A percentile compares a stretch with the other conserved stretches of the same genome.
These are phyloP conservation scores for Ophioceras dolichostomum DNA, from an alignment of 2,329 filamentous ascomycete genomes.

Conservation along the genomic window DNA sequence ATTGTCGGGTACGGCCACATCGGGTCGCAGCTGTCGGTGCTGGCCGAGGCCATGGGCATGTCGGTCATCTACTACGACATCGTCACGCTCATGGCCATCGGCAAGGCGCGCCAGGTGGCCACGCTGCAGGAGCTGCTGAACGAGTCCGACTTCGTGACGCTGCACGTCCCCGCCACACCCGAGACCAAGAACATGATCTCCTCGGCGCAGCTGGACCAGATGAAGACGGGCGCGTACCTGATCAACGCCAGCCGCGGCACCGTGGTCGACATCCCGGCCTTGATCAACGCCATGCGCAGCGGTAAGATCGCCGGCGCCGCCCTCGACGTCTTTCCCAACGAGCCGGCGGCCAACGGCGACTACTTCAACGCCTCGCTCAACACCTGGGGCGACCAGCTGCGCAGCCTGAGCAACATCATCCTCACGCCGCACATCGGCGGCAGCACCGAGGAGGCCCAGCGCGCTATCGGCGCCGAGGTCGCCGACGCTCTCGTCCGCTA, in stretches of 20 bases:
- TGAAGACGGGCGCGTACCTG: conserved; percentile 88
- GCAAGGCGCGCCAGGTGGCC: conserved; percentile 73
- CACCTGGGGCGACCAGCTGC: conserved; percentile 73
- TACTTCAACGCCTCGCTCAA: conserved; percentile 85
- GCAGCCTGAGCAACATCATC: conserved; percentile 80
- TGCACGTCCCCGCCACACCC: conserved; percentile 85
- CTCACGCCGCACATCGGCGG: conserved; percentile 95
- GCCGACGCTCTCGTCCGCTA: conserved; percentile 79
- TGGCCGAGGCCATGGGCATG: conserved; percentile 98
- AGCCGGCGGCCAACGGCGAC: conserved; percentile 87
- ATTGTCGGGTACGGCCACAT: conserved; percentile 98
- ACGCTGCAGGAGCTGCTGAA: conserved; percentile 65
- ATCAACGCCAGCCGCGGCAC: conserved; percentile 93
- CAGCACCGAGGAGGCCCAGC: conserved; percentile 94
- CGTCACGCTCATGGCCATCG: conserved; percentile 85
- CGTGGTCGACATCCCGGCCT: conserved; percentile 85
- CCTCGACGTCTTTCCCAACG: conserved; percentile 91
- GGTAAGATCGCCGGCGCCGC: conserved; percentile 88
- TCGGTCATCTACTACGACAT: conserved; percentile 95
- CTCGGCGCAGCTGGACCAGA: conserved; percentile 63
- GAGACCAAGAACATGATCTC: conserved; percentile 93
- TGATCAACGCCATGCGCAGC: conserved; percentile 74
- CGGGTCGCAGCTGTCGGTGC: conserved; percentile 85
- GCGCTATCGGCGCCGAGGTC: conserved; percentile 91
- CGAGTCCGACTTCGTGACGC: conserved; percentile 80